Evolutionary conservation across 164 flowering plant species (phyloP), one percentile per base, ranked within the genome.

Genomic region (Magnolia sinica): DNA sequence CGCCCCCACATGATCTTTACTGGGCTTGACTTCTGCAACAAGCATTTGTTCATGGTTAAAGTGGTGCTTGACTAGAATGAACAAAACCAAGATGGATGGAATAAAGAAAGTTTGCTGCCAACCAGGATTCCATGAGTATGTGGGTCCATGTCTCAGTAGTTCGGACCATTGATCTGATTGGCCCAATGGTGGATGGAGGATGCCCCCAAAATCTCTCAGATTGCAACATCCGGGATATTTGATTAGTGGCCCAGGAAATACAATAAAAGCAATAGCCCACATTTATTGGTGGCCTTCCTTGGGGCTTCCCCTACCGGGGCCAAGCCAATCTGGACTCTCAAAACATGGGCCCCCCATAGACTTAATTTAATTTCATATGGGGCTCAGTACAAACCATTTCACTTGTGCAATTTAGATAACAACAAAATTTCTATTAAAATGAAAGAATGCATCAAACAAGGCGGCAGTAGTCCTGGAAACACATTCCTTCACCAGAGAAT

Each of bases 1-100:
- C 64, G 87, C 88, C 73, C 91, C 95, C 9, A 85, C 85, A 78
- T 91, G 94, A 51, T 89, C 91, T 79, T 85, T 79, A 20, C 79
- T 68, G 2, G 91, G 85, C 82, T 90, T 92, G 82, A 91, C 82
- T 75, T 80, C 97, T 91, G 91, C 87, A 91, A 23, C 24, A 80
- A 55, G 23, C 58, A 70, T 10, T 4, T 18, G 29, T 18, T 16
- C 50, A 74, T 51, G n/a, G 65, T 67, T 2, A 49, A 13, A 70
- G 70, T 8, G 50, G 68, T 1, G 18, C 61, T 55, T 1, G 58
- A 58, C 24, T 50, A 19, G 24, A 18, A n/a, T 55, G 73, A n/a
- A 70, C 27, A n/a, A 68, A 22, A 64, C 4, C 8, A 8, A 19
- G 67, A 64, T 64, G 67, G 23, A 64, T 19, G 6, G 20, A 22